These are phyloP conservation scores for Leptodontidium sp. DNA, from an alignment of 2,329 filamentous ascomycete species.

Conservation along the genomic window DNA sequence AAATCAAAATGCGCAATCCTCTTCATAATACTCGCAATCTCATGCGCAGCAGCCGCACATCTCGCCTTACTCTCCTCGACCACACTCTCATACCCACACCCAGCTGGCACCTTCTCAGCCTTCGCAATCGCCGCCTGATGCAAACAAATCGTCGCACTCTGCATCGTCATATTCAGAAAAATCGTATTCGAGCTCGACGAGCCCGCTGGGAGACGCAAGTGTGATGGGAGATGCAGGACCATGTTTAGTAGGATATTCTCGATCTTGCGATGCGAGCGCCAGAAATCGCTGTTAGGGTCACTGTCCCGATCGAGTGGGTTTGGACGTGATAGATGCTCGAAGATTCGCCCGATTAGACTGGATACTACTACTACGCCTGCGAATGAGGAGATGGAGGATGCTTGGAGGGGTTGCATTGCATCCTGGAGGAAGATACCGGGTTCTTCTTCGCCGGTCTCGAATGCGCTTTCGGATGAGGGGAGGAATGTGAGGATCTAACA, in stretches of 20 bases:
- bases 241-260: constrained; percentile 89
- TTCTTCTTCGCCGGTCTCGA: constrained; percentile 77
- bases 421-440: constrained; percentile 73
- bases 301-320: constrained; percentile 75
- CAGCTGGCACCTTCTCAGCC: constrained; percentile 74
- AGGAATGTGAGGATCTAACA: constrained; percentile 76
- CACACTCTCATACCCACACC: constrained; percentile 68
- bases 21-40: constrained; percentile 25
- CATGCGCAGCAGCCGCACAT: constrained; percentile 81
- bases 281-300: constrained; percentile 61
- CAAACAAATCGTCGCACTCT: constrained; percentile 93
- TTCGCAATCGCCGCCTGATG: constrained; percentile 92
- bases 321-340: constrained; percentile 89
- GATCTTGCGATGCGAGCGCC: constrained; percentile 88
- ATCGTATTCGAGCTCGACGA: constrained; percentile 67
- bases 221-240: constrained; percentile 78
- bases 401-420: constrained; percentile 71
- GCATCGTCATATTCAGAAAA: constrained; percentile 93
- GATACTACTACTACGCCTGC: constrained; percentile 82
- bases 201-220: constrained; percentile 71
- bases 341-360: constrained; percentile 85
- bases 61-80: constrained; percentile 88
- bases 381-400: constrained; percentile 75
- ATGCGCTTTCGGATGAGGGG: constrained; percentile 83
- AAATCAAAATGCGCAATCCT: constrained; percentile 24